Base-by-base conservation (phyloP, 2,329 filamentous ascomycete genomes). In the Byssochlamys sp. region DNA sequence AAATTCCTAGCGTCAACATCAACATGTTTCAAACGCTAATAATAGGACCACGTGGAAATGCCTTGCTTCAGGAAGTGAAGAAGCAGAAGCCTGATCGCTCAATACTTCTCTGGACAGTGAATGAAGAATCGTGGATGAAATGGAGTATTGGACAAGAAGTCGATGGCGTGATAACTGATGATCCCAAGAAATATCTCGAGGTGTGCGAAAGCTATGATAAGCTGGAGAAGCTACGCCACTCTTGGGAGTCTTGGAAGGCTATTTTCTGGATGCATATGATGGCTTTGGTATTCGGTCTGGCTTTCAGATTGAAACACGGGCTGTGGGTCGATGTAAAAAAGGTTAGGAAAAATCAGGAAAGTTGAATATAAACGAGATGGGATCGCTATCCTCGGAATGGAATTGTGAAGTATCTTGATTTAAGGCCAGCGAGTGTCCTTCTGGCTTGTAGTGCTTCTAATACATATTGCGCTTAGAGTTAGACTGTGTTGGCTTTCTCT, bases 291-390 rank as follows among this genome's bases (percentile, higher is more conserved):
- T 55, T 29, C 25, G 57, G 55, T 14, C 14, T 59, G 19, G 19
- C 52, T 6, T 59, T 59, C 48, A 55, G 58, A 33, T 24, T 54
- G 28, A 59, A 52, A 29, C 58, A 59, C 33, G 55, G 58, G 9
- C 52, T 27, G 31, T 59, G 55, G 55, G 31, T 59, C 7, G 52
- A 57, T 39, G 26, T 55, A 14, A 56, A 53, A 25, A 57, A 55
- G 31, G 53, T 48, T 10, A 26, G 10, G 48, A 28, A 49, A 25
- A 24, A 39, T 33, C 31, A 31, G 48, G 29, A 53, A 5, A 53
- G 19, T 10, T 31, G 14, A n/a, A n/a, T 14, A 14, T 14, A 39
- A n/a, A n/a, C 33, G 14, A 5, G 35, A 4, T 4, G 12, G 14
- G 11, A n/a, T 39, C 14, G 29, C 35, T 14, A 11, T 39, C 2